Percentiles rank a stretch among this genome's conserved stretches.
Conservation (phyloP, 371 early-diverging fungal species). For the Apophysomyces sp. region DNA sequence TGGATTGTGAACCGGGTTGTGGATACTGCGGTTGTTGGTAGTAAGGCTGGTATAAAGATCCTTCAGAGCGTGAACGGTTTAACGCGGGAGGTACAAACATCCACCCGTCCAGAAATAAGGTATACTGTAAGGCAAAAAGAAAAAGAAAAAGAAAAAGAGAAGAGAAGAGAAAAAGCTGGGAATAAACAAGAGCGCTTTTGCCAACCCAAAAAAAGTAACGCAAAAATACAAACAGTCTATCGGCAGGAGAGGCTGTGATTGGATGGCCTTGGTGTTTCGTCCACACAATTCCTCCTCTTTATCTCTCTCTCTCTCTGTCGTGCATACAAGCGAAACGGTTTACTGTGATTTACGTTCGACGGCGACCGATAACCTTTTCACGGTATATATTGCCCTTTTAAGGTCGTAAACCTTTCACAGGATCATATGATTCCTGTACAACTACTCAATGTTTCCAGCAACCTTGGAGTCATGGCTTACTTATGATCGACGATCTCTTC, state of each 20-base stretch:
- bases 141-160: slow-evolving; percentile 5
- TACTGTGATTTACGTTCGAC: too few species aligned
- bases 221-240: neutral
- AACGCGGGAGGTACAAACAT: neutral
- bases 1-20: too few species aligned
- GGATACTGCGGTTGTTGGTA: neutral
- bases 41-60: neutral
- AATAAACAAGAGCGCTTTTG: neutral
- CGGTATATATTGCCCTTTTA: too few species aligned
- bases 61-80: neutral
- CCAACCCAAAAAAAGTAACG: neutral
- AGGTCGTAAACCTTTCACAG: neutral
- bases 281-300: too few species aligned
- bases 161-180: neutral
- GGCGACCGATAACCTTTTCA: too few species aligned
- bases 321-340: too few species aligned
- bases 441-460: neutral
- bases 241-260: neutral
- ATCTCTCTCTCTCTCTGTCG: neutral
- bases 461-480: too few species aligned
- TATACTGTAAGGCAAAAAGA: neutral
- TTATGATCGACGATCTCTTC: too few species aligned
- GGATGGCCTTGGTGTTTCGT: neutral
- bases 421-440: neutral
- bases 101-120: neutral